Percentiles rank a stretch among this genome's conserved stretches.
phyloP scores from a whole-genome alignment of 2,329 filamentous ascomycete genomes.

The Paracoccidioides brasiliensis region DNA sequence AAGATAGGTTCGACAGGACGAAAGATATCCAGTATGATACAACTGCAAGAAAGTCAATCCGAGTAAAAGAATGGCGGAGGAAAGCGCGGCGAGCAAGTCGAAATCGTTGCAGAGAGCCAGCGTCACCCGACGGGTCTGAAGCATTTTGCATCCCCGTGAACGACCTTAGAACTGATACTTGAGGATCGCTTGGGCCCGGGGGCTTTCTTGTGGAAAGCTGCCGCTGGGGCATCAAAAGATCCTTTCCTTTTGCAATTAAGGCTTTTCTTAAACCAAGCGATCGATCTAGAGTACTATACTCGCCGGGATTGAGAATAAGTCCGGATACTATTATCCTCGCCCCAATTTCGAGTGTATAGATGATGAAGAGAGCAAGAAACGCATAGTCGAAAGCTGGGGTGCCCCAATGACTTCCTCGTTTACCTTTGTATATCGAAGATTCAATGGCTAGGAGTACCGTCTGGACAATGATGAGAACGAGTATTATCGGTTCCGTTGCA shows the following conservation, averaged over 20 bases:
- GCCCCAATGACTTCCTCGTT: constrained; percentile 51
- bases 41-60: constrained; percentile 86
- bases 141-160: constrained; percentile 62
- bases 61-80: constrained; percentile 87
- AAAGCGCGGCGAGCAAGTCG: constrained; percentile 86
- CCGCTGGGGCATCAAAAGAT: constrained; percentile 69
- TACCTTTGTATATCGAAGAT: constrained; percentile 54
- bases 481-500: constrained; percentile 70
- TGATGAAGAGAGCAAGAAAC: constrained; percentile 66
- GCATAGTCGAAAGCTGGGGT: constrained; percentile 57
- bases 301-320: constrained; percentile 74
- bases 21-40: constrained; percentile 94
- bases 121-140: constrained; percentile 44
- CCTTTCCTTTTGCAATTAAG: constrained; percentile 60
- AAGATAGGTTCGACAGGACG: constrained; percentile 51
- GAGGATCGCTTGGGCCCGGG: constrained; percentile 25
- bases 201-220: constrained; percentile 48
- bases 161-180: constrained; percentile 54
- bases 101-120: constrained; percentile 64
- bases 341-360: constrained; percentile 79
- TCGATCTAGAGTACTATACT: constrained; percentile 84
- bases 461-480: constrained; percentile 79
- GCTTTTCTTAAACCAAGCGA: constrained; percentile 61
- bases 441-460: constrained; percentile 79
- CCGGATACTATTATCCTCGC: constrained; percentile 86